Evolutionary conservation across 805 yeast genomes (phyloP), one percentile per base, ranked within the genome.

Genomic region (Ogataea paraovalis): DNA sequence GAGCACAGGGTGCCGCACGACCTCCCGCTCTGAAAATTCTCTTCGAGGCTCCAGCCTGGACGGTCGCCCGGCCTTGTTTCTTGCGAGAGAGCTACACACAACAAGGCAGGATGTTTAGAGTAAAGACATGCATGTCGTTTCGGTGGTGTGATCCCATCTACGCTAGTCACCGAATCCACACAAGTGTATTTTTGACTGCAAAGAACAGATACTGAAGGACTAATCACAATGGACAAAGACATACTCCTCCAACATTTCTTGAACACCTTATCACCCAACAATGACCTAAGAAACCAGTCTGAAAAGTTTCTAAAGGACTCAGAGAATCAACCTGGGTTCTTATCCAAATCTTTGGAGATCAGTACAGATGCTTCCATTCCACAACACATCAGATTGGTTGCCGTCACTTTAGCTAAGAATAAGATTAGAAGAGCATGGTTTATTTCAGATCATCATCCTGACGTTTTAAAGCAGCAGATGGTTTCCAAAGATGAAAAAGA

Each of bases 401-500:
- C 95, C 2, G 90, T 94, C 0, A 82, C 92, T 4, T 88, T 80
- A 65, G 79, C 89, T 65, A 92, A 92, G 64, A 91, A 92, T 65
- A 74, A 82, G 47, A 74, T 89, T 20, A 69, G 73, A 14, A 73
- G 78, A 33, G 73, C 78, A 44, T 91, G 97, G 97, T 56, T 58
- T 32, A 65, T 66, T 21, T 60, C 52, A 41, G 53, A 64, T 12
- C 53, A 53, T 9, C 53, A 62, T 14, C 58, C 60, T 3, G 52
- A 59, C 18, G 46, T 49, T 2, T 43, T 60, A 16, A 38, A 42
- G 12, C 45, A 42, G 3, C 59, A 58, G n/a, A 64, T 62, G 4
- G 56, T 76, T 40, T 56, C 53, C 14, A 61, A 56, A 12, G 71
- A 76, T 46, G 96, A 89, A 57, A 85, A 84, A 58, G 80, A 80